phyloP scores from a whole-genome alignment of 2,329 filamentous ascomycete genomes.

The Calonectria pseudoturangicola region DNA sequence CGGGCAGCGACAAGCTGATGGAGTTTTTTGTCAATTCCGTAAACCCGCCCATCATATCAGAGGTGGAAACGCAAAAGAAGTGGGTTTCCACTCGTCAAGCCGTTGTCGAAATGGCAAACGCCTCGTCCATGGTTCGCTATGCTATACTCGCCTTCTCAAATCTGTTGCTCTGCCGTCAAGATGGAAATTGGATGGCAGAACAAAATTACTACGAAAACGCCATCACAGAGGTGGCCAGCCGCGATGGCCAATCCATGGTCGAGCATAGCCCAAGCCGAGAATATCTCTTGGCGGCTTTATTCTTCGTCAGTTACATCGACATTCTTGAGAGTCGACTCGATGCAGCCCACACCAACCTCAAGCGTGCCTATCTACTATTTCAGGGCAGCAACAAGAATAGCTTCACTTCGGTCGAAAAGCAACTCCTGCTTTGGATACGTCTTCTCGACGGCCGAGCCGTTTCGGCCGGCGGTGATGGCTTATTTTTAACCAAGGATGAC shows the following conservation, averaged over 20 bases:
- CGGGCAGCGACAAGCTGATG: conserved; percentile 60
- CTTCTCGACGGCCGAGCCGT: conserved; percentile 73
- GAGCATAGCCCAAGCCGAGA: conserved; percentile 60
- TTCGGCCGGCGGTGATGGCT: conserved; percentile 73
- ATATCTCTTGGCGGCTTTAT: conserved; percentile 69
- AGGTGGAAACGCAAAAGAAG: conserved; percentile 71
- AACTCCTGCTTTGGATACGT: conserved; percentile 72
- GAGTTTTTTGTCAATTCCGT: conserved; percentile 69
- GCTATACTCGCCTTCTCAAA: conserved; percentile 72
- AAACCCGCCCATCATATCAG: conserved; percentile 71
- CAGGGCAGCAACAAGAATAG: conserved; percentile 62
- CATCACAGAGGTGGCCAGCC: conserved; percentile 56
- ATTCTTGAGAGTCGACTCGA: conserved; percentile 65
- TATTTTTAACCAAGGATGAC: conserved; percentile 70
- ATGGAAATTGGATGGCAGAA: conserved; percentile 58
- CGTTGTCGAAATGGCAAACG: conserved; percentile 67
- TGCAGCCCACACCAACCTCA: conserved; percentile 69
- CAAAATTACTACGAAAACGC: conserved; percentile 63
- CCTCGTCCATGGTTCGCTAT: conserved; percentile 67
- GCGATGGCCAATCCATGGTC: conserved; percentile 49
- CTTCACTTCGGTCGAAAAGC: conserved; percentile 65
- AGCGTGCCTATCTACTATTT: conserved; percentile 69
- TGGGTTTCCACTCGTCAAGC: conserved; percentile 70
- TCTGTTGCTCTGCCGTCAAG: conserved; percentile 62
- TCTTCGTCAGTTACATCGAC: conserved; percentile 73